These are phyloP conservation scores for Pigoraptor vietnamica DNA, from an alignment of 78 protist species.

Conservation along the genomic window DNA sequence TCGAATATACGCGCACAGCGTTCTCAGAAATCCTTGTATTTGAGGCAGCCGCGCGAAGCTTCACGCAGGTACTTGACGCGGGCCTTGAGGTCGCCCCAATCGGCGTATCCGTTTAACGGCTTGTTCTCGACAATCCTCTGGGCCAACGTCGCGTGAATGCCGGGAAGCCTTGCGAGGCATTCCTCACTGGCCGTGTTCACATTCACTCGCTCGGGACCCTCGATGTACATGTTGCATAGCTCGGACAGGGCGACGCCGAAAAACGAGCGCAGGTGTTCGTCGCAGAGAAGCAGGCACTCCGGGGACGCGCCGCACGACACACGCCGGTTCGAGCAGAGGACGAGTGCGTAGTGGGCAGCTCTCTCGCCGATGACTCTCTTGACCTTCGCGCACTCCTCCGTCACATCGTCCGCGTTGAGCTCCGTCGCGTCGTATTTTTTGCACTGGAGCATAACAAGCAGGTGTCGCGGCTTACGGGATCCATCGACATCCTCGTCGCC, in stretches of 20 bases:
- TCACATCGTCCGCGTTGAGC: neutral
- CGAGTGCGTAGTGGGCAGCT: neutral
- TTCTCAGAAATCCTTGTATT: neutral
- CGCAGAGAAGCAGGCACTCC: neutral
- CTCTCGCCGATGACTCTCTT: neutral
- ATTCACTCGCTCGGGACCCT: neutral
- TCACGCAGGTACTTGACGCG: neutral
- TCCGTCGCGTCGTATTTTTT: neutral
- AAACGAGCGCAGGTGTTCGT: neutral
- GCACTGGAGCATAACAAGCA: neutral
- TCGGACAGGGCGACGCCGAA: neutral
- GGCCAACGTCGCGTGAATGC: neutral
- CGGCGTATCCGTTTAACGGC: neutral
- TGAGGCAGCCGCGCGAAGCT: neutral
- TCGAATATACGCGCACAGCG: neutral
- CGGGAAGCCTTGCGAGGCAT: neutral
- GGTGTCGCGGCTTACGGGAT: neutral
- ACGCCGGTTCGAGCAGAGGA: neutral
- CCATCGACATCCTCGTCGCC: neutral
- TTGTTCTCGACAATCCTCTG: neutral
- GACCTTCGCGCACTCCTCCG: neutral
- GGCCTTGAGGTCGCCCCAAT: neutral
- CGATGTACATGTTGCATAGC: neutral
- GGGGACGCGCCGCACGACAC: neutral
- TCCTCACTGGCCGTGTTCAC: neutral